Conservation (phyloP, 805 yeast species). For the Torulaspora delbrueckii region DNA sequence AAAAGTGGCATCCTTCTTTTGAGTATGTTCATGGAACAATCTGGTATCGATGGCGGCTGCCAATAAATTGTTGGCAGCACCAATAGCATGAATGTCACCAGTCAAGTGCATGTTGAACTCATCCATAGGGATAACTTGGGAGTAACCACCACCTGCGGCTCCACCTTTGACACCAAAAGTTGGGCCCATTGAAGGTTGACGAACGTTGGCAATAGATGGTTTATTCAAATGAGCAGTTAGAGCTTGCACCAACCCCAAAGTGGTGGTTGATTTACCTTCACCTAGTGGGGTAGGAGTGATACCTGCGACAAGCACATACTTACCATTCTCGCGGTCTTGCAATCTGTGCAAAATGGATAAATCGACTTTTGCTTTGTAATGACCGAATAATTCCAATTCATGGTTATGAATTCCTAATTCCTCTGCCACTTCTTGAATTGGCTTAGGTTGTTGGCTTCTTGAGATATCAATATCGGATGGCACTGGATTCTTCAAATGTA, state of each 20-base stretch:
- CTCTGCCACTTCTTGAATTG: constrained; percentile 64
- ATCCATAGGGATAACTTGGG: constrained; percentile 98
- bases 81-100: constrained; percentile 95
- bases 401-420: constrained; percentile 74
- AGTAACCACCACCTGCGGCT: constrained; percentile 98
- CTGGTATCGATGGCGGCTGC: constrained; percentile 97
- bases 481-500: constrained; percentile 58
- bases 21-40: constrained; percentile 90
- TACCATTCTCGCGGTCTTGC: constrained; percentile 59
- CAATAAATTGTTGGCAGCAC: constrained; percentile 85
- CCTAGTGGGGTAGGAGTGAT: constrained; percentile 98
- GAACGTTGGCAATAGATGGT: constrained; percentile 86
- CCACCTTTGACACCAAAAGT: constrained; percentile 99
- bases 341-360: constrained; percentile 68
- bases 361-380: constrained; percentile 83
- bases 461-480: constrained; percentile 91
- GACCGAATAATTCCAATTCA: constrained; percentile 86
- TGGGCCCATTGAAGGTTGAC: constrained; percentile 99
- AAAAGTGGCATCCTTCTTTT: constrained; percentile 68
- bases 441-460: constrained; percentile 82
- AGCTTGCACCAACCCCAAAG: constrained; percentile 95
- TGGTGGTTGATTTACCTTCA: constrained; percentile 96
- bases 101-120: constrained; percentile 97
- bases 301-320: constrained; percentile 90
- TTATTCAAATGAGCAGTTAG: constrained; percentile 82